phyloP scores from a whole-genome alignment of 345 rosid species.

The Populus davidiana region DNA sequence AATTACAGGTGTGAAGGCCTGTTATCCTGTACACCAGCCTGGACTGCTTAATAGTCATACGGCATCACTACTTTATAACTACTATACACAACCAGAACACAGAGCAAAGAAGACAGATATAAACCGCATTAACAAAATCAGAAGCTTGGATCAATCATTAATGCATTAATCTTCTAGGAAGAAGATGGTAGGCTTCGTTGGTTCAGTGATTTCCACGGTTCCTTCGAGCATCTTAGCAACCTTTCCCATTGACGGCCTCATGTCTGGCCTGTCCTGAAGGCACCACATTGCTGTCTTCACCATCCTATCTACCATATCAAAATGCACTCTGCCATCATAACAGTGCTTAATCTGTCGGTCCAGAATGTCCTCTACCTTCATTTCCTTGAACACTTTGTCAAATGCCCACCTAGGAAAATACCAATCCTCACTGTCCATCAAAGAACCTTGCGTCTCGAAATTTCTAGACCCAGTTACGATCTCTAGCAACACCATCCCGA shows the following conservation, averaged over 20 bases:
- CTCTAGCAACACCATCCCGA: conserved; percentile 67
- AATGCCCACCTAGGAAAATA: conserved; percentile 70
- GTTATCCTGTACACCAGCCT: too few relatives aligned
- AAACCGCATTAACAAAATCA: not conserved
- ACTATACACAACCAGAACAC: not conserved
- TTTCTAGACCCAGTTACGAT: conserved; percentile 56
- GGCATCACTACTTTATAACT: not conserved
- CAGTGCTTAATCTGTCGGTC: conserved; percentile 55
- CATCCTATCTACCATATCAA: conserved; percentile 61
- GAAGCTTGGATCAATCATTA: not conserved
- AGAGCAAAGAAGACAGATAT: not conserved
- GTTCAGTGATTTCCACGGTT: conserved; percentile 65
- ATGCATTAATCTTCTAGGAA: conserved; percentile 44
- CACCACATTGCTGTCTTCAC: conserved; percentile 78
- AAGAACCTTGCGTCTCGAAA: conserved; percentile 44
- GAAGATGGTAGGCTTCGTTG: conserved; percentile 64
- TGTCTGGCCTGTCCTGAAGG: conserved; percentile 61
- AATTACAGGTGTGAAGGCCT: too few relatives aligned
- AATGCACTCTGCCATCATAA: conserved; percentile 44
- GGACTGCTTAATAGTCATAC: too few relatives aligned
- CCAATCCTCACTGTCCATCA: conserved; percentile 56
- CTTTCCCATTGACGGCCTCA: conserved; percentile 65
- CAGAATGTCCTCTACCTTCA: conserved; percentile 60
- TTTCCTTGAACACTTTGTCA: conserved; percentile 57
- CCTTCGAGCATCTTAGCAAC: conserved; percentile 79